Evolutionary conservation across 1,284 basidiomycete genomes (phyloP).

Genomic region (Mycena sp.): DNA sequence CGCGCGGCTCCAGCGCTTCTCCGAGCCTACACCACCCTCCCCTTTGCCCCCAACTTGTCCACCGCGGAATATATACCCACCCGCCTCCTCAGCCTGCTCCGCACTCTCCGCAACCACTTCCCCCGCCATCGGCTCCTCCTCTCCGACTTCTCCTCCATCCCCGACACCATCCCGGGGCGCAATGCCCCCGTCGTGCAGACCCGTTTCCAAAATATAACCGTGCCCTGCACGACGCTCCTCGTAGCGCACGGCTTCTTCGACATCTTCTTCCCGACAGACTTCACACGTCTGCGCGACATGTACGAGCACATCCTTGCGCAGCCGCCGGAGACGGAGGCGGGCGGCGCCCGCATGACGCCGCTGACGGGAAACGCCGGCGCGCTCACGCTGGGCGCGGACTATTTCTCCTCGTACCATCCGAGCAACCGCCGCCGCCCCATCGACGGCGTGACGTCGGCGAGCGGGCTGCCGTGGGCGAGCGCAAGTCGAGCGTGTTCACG

Average conservation of each 20-base stretch:
- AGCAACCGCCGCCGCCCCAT: conserved; percentile 66
- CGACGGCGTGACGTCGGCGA: conserved; percentile 75
- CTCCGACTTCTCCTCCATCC: conserved; percentile 91
- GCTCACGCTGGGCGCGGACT: conserved; percentile 66
- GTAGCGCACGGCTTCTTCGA: conserved; percentile 98
- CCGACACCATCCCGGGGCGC: conserved; percentile 85
- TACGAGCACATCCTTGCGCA: conserved; percentile 85
- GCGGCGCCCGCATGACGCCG: conserved; percentile 43
- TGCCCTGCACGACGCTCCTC: conserved; percentile 90
- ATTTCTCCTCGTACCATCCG: conserved; percentile 74
- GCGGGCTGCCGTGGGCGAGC: conserved; percentile 82
- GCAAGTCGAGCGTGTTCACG: conserved; percentile 82
- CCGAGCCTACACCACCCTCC: conserved; percentile 73
- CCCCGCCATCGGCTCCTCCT: conserved; percentile 93
- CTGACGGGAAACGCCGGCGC: conserved; percentile 60
- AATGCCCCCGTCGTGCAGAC: conserved; percentile 98
- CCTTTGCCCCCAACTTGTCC: conserved; percentile 93
- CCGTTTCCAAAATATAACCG: conserved; percentile 83
- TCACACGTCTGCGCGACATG: conserved; percentile 85
- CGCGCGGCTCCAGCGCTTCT: conserved; percentile 65
- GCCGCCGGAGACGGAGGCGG: conserved; percentile 44
- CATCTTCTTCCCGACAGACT: conserved; percentile 98
- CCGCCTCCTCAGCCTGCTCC: conserved; percentile 87
- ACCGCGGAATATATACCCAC: conserved; percentile 94
- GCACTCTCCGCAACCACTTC: conserved; percentile 85